Base-by-base conservation (phyloP, 31 red algal species). In the Pterothamnion heteromorphum region DNA sequence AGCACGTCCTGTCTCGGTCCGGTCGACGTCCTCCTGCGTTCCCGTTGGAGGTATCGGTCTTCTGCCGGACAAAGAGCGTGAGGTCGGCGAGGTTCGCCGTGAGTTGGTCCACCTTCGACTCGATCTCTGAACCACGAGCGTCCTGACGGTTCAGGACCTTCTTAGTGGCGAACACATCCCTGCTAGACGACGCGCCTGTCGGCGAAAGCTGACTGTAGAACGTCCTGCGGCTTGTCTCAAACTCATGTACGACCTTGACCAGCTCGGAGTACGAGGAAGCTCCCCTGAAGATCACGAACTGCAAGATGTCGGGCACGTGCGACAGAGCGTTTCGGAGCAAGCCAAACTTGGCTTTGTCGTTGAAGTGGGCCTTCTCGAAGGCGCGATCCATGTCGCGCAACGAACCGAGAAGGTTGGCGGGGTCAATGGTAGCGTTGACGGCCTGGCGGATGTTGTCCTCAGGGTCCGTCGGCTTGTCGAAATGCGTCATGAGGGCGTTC, bases 361-460 rank as follows among this genome's bases (percentile, higher is more conserved):
- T 86, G 35, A 86, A 86, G 3, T 86, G 82, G n/a, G 85, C 33
- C 35, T 44, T 88, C 35, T 43, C 43, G 1, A 43, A 39, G 0
- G 85, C 85, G 27, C 9, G 5, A 21, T 88, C 0, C 35, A 88
- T 88, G 36, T 14, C 2, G 36, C 2, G 82, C 26, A 86, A 36
- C 3, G 18, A 86, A 36, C 3, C 82, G 35, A 2, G 30, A 24
- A 90, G 44, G 2, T 90, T 1, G 3, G 57, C 43, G 2, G 26
- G 3, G 87, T 35, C 87, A 74, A 74, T 72, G 5, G 51, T 90
- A 51, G 87, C 87, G 41, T 39, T 1, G 3, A 80, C 43, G 87
- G 18, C 3, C 35, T 36, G 30, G 2, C 82, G 82, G 1, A 2
- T 36, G 82, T 37, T 86, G 27, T 86, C 82, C 1, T 86, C 18